These are phyloP conservation scores for Telfairia occidentalis DNA, from an alignment of 331 rosid species.

Conservation along the genomic window DNA sequence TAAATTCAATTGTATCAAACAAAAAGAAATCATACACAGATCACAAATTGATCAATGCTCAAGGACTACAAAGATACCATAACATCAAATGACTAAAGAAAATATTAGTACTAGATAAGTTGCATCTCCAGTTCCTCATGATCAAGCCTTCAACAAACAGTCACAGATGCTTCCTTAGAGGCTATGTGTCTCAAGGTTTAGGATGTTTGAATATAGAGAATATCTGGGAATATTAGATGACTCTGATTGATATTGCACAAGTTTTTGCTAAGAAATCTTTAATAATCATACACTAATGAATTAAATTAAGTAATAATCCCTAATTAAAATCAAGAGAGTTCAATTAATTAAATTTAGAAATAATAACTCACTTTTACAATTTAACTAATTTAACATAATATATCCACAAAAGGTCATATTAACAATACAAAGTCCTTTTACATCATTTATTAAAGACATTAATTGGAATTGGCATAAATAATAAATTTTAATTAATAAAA, in stretches of 20 bases:
- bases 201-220: not conserved
- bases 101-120: not conserved
- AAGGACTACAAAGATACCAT: not conserved
- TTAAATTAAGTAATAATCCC: not conserved
- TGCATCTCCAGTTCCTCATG: not conserved
- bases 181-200: not conserved
- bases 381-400: not conserved
- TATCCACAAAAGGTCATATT: not conserved
- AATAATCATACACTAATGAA: not conserved
- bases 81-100: not conserved
- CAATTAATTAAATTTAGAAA: not conserved
- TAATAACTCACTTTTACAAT: not conserved
- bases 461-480: not conserved
- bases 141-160: not conserved
- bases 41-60: not conserved
- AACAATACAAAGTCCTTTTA: not conserved
- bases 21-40: not conserved
- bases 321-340: not conserved
- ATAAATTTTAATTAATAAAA: not conserved
- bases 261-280: not conserved
- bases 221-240: not conserved
- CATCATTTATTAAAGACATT: not conserved
- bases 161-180: not conserved
- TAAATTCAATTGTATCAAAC: not conserved
- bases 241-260: not conserved